Base-by-base conservation (phyloP, 164 flowering plant genomes). In the Berberis thunbergii region DNA sequence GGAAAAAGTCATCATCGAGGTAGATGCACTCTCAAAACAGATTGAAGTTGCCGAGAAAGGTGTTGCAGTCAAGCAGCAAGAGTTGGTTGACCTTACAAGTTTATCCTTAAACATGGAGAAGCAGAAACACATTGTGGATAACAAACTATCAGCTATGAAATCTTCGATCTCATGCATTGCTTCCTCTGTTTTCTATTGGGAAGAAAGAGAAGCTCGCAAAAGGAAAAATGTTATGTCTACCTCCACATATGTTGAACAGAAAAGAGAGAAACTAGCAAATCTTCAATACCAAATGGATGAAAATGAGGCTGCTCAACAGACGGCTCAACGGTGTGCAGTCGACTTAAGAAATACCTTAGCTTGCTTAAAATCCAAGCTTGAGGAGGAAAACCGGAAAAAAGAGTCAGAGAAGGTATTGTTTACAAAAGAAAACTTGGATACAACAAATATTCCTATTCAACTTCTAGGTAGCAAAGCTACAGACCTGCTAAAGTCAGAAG, bases 401-500 rank as follows among this genome's bases (percentile, higher is more conserved):
- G 90, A 87, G 74, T 78, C 77, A 43, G 96, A 89, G 44, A 86
- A 84, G 77, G 96, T 89, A 59, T 86, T 94, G 1, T 69, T 88
- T 64, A 79, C 86, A 13, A 89, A 88, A 49, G 92, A 94, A 59
- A 87, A 87, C 70, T 63, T 84, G 12, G 86, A 88, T 62, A 77
- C 74, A 61, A 60, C 65, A 39, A 84, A 77, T 13, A 7, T 43
- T 66, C 63, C 76, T 9, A 49, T 73, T 6, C 75, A 74, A 50
- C 80, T 78, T 13, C 66, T 77, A 26, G 78, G 77, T 40, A 74
- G 86, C 41, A 88, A 86, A 78, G 97, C 97, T 49, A 80, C 84
- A 2, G 97, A 89, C 12, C 64, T 94, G 57, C 78, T 94, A 46
- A 89, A 79, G 75, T 78, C 88, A 0, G 97, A 89, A 75, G 99